Conservation (phyloP, 805 yeast species). For the Starmerella vitae region DNA sequence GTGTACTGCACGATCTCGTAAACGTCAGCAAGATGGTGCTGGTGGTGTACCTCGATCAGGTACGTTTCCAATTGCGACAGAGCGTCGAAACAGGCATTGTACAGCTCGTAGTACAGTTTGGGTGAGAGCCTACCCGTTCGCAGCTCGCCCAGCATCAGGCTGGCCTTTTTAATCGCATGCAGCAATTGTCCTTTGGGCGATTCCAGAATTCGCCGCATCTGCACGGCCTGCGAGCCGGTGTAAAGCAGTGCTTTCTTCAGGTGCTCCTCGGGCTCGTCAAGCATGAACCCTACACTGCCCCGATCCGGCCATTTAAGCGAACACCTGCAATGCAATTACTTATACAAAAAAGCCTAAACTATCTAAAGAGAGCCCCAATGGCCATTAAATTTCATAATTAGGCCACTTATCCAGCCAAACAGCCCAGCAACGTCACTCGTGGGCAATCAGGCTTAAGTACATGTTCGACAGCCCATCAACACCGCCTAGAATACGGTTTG, state of each 20-base stretch:
- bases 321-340: no score
- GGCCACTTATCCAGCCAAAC: no score
- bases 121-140: constrained; percentile 67
- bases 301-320: no score
- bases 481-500: constrained; percentile 10
- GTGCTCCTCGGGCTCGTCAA: constrained; percentile 10
- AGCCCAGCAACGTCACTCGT: no score
- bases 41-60: constrained; percentile 52
- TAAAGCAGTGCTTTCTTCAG: constrained; percentile 36
- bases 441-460: no score
- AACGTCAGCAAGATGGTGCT: constrained; percentile 68
- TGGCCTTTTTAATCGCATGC: constrained; percentile 80
- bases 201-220: constrained; percentile 66
- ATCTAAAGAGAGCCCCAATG: no score
- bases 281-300: no score
- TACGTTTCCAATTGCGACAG: constrained; percentile 53
- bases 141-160: constrained; percentile 67
- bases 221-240: constrained; percentile 56
- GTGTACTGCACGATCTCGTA: constrained; percentile 93
- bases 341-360: no score
- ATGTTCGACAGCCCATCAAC: constrained; percentile 12
- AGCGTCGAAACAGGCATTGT: constrained; percentile 72
- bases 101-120: constrained; percentile 84
- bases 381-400: no score
- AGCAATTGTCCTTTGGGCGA: constrained; percentile 49